phyloP scores from a whole-genome alignment of 2,329 filamentous ascomycete species.

The Ascochyta clinopodiicola region DNA sequence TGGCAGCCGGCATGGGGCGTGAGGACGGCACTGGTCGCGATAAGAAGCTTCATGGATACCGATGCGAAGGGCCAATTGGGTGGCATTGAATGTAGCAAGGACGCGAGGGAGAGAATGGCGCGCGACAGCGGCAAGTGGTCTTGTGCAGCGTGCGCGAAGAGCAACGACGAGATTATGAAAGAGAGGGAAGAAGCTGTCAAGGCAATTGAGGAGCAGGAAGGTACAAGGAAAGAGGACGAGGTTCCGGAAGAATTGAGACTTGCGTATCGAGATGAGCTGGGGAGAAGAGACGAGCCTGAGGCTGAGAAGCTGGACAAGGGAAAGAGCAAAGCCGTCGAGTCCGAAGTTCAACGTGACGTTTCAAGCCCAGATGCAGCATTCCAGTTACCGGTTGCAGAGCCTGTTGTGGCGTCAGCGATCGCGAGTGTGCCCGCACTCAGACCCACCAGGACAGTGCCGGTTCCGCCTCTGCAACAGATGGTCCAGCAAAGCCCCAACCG shows the following conservation, averaged over 20 bases:
- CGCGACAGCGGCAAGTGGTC: conserved; percentile 68
- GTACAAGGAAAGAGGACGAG: conserved; percentile 51
- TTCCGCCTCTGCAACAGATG: conserved; percentile 23
- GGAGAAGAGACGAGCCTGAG: conserved; percentile 39
- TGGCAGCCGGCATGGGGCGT: conserved; percentile 99
- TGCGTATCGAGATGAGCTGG: conserved; percentile 76
- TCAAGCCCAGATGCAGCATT: conserved; percentile 15
- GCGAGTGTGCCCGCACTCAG: conserved; percentile 3
- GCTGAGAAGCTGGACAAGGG: conserved; percentile 30
- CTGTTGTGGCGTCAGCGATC: neutral
- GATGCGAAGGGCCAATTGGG: conserved; percentile 88
- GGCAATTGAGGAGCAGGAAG: conserved; percentile 54
- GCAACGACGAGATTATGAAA: conserved; percentile 75
- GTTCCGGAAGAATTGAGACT: conserved; percentile 66
- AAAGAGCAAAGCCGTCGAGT: conserved; percentile 25
- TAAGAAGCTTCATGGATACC: conserved; percentile 92
- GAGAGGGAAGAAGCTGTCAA: conserved; percentile 68
- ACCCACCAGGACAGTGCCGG: conserved; percentile 24
- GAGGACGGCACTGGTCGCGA: conserved; percentile 79
- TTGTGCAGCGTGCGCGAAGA: conserved; percentile 73
- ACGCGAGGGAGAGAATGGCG: conserved; percentile 73
- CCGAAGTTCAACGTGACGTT: neutral
- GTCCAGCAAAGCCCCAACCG: conserved; percentile 53
- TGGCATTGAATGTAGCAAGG: conserved; percentile 75
- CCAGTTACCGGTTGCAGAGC: neutral